Evolutionary conservation across 768 basidiomycete species (phyloP).

Genomic region (Mycena polygramma): DNA sequence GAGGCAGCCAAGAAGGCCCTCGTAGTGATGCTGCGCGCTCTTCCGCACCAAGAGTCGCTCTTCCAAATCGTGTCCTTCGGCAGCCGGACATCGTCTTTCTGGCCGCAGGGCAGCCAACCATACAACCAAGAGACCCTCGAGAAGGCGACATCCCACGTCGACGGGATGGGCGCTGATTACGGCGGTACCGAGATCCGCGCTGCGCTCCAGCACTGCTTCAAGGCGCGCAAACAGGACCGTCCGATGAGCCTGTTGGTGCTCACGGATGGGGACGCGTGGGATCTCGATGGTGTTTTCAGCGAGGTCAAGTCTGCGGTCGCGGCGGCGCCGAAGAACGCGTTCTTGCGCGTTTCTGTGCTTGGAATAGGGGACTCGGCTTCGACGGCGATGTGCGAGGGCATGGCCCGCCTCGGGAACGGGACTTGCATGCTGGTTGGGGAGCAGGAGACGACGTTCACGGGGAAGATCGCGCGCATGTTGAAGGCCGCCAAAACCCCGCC

Average conservation of each 20-base stretch:
- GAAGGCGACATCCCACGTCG: slow-evolving; percentile 45
- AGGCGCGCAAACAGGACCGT: slow-evolving; percentile 42
- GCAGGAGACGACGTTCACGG: slow-evolving; percentile 49
- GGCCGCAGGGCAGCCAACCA: slow-evolving; percentile 42
- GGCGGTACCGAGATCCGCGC: slow-evolving; percentile 56
- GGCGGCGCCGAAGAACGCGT: slow-evolving; percentile 38
- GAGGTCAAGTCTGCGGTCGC: slow-evolving; percentile 40
- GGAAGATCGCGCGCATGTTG: slow-evolving; percentile 55
- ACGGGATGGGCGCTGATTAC: slow-evolving; percentile 49
- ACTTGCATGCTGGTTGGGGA: slow-evolving; percentile 52
- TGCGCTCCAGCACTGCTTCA: slow-evolving; percentile 50
- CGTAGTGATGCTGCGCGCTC: slow-evolving; percentile 52
- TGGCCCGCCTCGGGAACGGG: slow-evolving; percentile 59
- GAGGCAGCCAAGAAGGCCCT: slow-evolving; percentile 54
- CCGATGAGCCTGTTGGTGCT: slow-evolving; percentile 59
- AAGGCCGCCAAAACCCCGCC: slow-evolving; percentile 53
- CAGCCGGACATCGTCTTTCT: slow-evolving; percentile 36
- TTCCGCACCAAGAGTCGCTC: slow-evolving; percentile 48
- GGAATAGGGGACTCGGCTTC: slow-evolving; percentile 59
- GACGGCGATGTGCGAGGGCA: slow-evolving; percentile 54
- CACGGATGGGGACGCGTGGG: slow-evolving; percentile 57
- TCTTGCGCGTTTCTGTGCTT: slow-evolving; percentile 58
- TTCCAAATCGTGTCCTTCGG: slow-evolving; percentile 64
- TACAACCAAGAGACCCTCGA: slow-evolving; percentile 44
- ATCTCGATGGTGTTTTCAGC: slow-evolving; percentile 26